These are phyloP conservation scores for Neonectria coccinea DNA, from an alignment of 2,329 filamentous ascomycete genomes.

Conservation along the genomic window DNA sequence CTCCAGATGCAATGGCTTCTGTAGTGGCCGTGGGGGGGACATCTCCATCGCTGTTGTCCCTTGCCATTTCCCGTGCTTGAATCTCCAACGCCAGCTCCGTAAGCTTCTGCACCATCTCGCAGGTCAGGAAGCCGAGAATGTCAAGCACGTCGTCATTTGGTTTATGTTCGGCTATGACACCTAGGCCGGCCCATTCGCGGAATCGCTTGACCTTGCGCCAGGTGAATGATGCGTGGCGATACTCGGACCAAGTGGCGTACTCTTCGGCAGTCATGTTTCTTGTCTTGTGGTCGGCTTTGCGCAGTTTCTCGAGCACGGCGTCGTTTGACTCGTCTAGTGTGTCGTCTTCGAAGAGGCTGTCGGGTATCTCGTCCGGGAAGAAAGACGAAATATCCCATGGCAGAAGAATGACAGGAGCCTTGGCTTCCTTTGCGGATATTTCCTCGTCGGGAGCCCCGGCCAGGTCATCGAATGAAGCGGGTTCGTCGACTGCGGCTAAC, in stretches of 20 bases:
- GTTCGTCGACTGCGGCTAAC: conserved; percentile 81
- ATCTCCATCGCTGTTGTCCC: not conserved
- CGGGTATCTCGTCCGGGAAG: conserved; percentile 88
- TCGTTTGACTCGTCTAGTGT: conserved; percentile 85
- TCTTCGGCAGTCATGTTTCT: conserved; percentile 96
- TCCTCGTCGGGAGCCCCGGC: not conserved
- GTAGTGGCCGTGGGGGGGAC: not conserved
- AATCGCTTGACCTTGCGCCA: conserved; percentile 98
- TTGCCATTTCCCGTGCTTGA: conserved; percentile 65
- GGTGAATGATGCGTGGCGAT: conserved; percentile 95
- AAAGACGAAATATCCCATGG: conserved; percentile 94
- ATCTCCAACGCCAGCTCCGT: conserved; percentile 95
- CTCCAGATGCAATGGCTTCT: not conserved
- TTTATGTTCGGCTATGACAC: conserved; percentile 91
- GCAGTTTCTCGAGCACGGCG: conserved; percentile 89
- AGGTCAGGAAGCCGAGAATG: conserved; percentile 94
- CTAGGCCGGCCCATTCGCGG: conserved; percentile 96
- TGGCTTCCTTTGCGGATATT: conserved; percentile 80
- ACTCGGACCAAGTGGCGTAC: conserved; percentile 98
- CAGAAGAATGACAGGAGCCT: conserved; percentile 86
- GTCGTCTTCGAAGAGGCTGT: conserved; percentile 59
- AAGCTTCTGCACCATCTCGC: conserved; percentile 96
- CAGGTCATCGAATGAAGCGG: conserved; percentile 52
- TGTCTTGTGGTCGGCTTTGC: conserved; percentile 94
- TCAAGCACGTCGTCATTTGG: conserved; percentile 98